Percentiles rank a stretch among this genome's conserved stretches.
phyloP scores from a whole-genome alignment of 768 basidiomycete genomes.

The Lactarius evosmus region DNA sequence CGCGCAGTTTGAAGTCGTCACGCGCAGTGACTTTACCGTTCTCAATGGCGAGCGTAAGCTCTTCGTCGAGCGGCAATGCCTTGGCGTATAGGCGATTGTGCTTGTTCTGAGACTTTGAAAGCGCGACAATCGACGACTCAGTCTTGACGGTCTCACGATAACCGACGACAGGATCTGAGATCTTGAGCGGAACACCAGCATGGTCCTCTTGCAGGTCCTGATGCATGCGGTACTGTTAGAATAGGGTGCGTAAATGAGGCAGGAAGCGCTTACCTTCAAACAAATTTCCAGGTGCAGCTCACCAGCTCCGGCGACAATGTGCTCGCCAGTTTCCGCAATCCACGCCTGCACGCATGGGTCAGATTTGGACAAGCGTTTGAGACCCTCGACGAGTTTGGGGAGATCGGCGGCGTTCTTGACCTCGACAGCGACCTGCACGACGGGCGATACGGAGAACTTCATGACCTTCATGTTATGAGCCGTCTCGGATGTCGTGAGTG shows the following conservation, averaged over 20 bases:
- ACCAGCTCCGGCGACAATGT: constrained; percentile 99
- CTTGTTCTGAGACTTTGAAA: constrained; percentile 99
- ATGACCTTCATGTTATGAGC: constrained; percentile 99
- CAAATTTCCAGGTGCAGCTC: constrained; percentile 99
- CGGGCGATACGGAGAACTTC: constrained; percentile 99
- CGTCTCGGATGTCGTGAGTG: constrained; percentile 94
- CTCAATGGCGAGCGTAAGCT: constrained; percentile 92
- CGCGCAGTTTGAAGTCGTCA: constrained; percentile 97
- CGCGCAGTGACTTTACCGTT: constrained; percentile 77
- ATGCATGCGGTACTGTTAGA: constrained; percentile 18
- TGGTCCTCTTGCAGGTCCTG: constrained; percentile 99
- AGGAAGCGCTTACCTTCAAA: constrained; percentile 67
- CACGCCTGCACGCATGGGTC: constrained; percentile 98
- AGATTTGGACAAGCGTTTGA: constrained; percentile 99
- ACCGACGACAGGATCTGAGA: constrained; percentile 95
- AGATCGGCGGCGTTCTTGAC: constrained; percentile 99
- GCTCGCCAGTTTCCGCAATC: constrained; percentile 90
- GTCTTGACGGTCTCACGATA: constrained; percentile 97
- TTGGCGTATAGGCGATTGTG: constrained; percentile 98
- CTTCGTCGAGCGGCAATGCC: constrained; percentile 91
- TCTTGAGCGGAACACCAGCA: constrained; percentile 98
- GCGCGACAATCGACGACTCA: constrained; percentile 92
- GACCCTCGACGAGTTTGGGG: constrained; percentile 99
- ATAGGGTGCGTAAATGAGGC: background rate
- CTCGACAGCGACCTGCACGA: constrained; percentile 98